Evolutionary conservation across 257 asterid genomes (phyloP).

Genomic region (Forsythia suspensa): DNA sequence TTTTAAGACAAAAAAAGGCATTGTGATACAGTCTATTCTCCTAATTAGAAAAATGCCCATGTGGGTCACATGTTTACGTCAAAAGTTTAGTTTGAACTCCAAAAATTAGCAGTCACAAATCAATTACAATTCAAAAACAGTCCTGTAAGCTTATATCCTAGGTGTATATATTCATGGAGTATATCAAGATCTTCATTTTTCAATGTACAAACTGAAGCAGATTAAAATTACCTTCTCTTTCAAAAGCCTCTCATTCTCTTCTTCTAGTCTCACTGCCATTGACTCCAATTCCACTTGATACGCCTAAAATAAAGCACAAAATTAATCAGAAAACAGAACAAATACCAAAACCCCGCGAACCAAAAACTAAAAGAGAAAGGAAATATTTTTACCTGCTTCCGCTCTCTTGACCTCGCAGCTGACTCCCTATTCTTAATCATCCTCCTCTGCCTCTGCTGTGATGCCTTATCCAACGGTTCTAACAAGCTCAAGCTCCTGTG

Average conservation of each 20-base stretch:
- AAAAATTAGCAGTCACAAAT: not conserved
- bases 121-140: conserved; percentile 1
- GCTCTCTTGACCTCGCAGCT: conserved; percentile 97
- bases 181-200: not conserved
- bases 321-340: conserved; percentile 10
- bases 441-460: conserved; percentile 69
- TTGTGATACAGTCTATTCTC: not conserved
- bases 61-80: no score
- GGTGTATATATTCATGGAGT: not conserved
- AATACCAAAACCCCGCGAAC: not conserved
- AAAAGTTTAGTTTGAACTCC: not conserved
- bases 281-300: conserved; percentile 83
- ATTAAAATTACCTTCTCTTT: conserved; percentile 62
- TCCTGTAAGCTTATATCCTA: not conserved
- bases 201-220: not conserved
- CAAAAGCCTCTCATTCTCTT: conserved; percentile 72
- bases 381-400: conserved; percentile 71
- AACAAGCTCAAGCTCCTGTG: conserved; percentile 49
- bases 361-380: not conserved
- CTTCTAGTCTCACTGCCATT: conserved; percentile 75
- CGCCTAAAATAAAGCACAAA: conserved; percentile 48
- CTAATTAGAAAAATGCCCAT: no score
- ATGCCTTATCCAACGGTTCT: conserved; percentile 82
- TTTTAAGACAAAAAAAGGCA: not conserved
- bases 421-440: conserved; percentile 99